Evolutionary conservation across 2,329 filamentous ascomycete species (phyloP), one percentile per base, ranked within the genome.

Genomic region (Ophiostoma perfectum): DNA sequence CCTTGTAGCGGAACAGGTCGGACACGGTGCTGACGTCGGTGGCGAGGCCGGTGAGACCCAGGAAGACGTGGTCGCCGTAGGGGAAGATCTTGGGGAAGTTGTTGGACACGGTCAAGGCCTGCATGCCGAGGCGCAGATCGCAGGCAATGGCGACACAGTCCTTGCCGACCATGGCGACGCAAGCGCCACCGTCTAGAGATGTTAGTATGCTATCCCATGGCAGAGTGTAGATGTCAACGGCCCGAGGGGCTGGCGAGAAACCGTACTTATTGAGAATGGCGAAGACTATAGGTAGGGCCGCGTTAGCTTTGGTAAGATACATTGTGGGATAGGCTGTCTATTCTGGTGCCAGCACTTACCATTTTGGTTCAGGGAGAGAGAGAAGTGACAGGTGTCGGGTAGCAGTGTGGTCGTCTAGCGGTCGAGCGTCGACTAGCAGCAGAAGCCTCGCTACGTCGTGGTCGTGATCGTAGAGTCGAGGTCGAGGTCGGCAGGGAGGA

Each of bases 41-140:
- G 71, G 95, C 95, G 66, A 99, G 91, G 68, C 95, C 95, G 4
- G 95, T 98, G 71, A 99, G 88, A 68, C 95, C 95, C 47, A 99
- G 90, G 81, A 96, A 97, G 75, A 95, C 92, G 76, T 73, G 69
- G 77, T 94, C 92, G 77, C 92, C 93, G 85, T 96, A 98, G 80
- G 90, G 88, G 88, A 98, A 98, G 85, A 99, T 92, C 85, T 99
- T 99, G 83, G 95, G 95, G 85, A 98, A 98, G 89, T 98, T 95
- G 89, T 99, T 99, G 79, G 93, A 97, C 70, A 99, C 91, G 72
- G 95, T 99, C 77, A 99, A 86, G 77, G 95, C 87, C 83, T 99
- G 95, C 78, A 98, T 89, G 76, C 95, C 95, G 74, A 99, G 92
- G 72, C 95, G 94, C 73, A 99, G 92, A 81, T 99, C 95, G 84